phyloP scores from a whole-genome alignment of 352 stramenopile species.

The Phytophthora vignae region DNA sequence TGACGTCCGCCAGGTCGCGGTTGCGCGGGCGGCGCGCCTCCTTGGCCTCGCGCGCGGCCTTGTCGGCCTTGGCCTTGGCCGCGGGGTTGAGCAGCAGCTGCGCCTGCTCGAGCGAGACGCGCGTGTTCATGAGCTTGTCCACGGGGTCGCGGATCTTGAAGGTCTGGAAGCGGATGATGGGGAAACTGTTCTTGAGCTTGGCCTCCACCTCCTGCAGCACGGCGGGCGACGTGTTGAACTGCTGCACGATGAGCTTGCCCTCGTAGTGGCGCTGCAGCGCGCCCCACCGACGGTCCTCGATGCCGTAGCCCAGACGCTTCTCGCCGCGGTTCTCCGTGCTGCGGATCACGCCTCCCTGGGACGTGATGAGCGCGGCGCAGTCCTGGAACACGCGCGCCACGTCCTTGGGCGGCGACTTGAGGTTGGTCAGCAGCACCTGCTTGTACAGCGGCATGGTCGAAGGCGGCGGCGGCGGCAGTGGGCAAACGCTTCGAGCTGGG shows the following conservation, averaged over 20 bases:
- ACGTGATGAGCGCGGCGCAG: constrained; percentile 73
- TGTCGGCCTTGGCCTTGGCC: constrained; percentile 40
- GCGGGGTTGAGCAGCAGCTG: constrained; percentile 63
- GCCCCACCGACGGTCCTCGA: constrained; percentile 88
- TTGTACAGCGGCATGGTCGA: constrained; percentile 87
- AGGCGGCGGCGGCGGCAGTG: neutral
- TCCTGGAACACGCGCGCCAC: constrained; percentile 88
- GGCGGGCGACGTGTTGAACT: constrained; percentile 83
- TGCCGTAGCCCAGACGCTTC: constrained; percentile 83
- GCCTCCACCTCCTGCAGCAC: constrained; percentile 75
- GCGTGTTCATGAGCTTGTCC: constrained; percentile 87
- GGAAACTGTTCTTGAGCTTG: constrained; percentile 90
- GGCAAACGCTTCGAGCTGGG: no score
- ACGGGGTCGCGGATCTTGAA: constrained; percentile 88
- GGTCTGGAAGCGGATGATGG: constrained; percentile 86
- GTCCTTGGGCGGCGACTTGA: constrained; percentile 88
- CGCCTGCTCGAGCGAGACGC: constrained; percentile 68
- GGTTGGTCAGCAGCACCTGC: constrained; percentile 89
- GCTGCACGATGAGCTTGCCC: constrained; percentile 85
- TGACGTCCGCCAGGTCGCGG: constrained; percentile 40
- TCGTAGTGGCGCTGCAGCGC: constrained; percentile 88
- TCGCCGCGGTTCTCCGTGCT: constrained; percentile 82
- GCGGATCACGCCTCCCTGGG: constrained; percentile 77
- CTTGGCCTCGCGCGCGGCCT: constrained; percentile 47
- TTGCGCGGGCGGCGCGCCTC: constrained; percentile 40